Evolutionary conservation across 129 eudicot genomes (phyloP).

Genomic region (Cynara cardunculus): DNA sequence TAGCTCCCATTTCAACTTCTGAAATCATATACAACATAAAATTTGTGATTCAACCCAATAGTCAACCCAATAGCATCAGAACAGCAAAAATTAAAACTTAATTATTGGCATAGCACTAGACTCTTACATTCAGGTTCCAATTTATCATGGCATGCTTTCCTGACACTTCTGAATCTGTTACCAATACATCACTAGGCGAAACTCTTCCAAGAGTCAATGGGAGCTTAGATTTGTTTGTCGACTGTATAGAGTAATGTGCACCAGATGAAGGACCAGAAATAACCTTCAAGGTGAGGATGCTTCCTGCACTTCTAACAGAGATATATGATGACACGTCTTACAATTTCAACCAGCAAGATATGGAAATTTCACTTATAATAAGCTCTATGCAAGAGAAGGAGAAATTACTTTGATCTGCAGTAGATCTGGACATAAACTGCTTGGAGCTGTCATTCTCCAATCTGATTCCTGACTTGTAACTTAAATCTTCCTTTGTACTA

Average conservation of each 20-base stretch:
- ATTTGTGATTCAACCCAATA: slow-evolving; percentile 9
- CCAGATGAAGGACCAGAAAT: slow-evolving; percentile 86
- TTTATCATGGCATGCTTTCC: slow-evolving; percentile 90
- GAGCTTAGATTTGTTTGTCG: slow-evolving; percentile 66
- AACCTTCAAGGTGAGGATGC: slow-evolving; percentile 84
- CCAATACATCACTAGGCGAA: slow-evolving; percentile 61
- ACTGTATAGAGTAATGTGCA: slow-evolving; percentile 54
- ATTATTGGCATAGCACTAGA: not conserved
- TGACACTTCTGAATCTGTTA: slow-evolving; percentile 91
- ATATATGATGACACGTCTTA: slow-evolving; percentile 60
- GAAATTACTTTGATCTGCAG: slow-evolving; percentile 60
- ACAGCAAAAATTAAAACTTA: not conserved
- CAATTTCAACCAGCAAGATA: slow-evolving; percentile 31
- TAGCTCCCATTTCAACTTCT: slow-evolving; percentile 96
- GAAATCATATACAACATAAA: slow-evolving; percentile 21
- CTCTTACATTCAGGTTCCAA: slow-evolving; percentile 72
- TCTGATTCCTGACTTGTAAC: slow-evolving; percentile 31
- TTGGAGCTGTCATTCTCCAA: slow-evolving; percentile 31
- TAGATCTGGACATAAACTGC: slow-evolving; percentile 26
- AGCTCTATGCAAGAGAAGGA: slow-evolving; percentile 27
- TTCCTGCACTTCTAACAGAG: slow-evolving; percentile 93
- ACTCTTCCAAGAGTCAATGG: slow-evolving; percentile 95
- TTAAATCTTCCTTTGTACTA: slow-evolving; percentile 39
- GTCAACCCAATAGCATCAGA: slow-evolving; percentile 7
- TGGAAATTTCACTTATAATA: not conserved